These are phyloP conservation scores for Conringia planisiliqua DNA, from an alignment of 345 rosid species.

Conservation along the genomic window DNA sequence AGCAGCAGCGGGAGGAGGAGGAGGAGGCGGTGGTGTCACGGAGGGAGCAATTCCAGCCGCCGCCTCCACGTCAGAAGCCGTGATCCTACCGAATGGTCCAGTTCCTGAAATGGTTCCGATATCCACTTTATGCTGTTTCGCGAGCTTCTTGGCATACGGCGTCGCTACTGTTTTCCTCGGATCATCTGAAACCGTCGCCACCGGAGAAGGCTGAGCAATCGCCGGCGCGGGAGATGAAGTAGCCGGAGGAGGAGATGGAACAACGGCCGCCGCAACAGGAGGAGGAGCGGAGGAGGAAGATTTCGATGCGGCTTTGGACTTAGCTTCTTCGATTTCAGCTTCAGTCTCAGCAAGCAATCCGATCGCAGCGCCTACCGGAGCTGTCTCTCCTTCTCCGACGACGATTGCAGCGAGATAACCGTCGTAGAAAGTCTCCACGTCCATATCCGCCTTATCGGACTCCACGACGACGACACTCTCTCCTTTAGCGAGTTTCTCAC, in stretches of 20 bases:
- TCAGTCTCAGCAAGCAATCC: constrained; percentile 86
- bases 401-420: constrained; percentile 95
- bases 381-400: constrained; percentile 84
- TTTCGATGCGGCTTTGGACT: constrained; percentile 56
- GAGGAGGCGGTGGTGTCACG: constrained; percentile 27
- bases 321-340: constrained; percentile 85
- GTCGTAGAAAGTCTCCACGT: constrained; percentile 89
- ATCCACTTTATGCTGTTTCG: constrained; percentile 86
- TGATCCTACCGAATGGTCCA: constrained; percentile 80
- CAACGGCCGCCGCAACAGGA: constrained; percentile 25
- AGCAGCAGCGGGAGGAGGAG: background rate
- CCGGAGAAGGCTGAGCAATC: constrained; percentile 33
- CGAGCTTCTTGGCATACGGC: constrained; percentile 85
- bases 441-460: constrained; percentile 99
- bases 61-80: constrained; percentile 70
- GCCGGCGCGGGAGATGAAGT: constrained; percentile 49
- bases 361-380: constrained; percentile 87
- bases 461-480: constrained; percentile 96
- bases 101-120: constrained; percentile 59
- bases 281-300: constrained; percentile 37
- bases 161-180: constrained; percentile 68
- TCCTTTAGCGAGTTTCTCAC: constrained; percentile 83
- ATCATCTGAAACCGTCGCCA: constrained; percentile 35
- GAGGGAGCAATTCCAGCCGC: constrained; percentile 73
- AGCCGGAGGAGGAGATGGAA: constrained; percentile 53